phyloP scores from a whole-genome alignment of 2,329 filamentous ascomycete species.

The Delphinella strobiligena region DNA sequence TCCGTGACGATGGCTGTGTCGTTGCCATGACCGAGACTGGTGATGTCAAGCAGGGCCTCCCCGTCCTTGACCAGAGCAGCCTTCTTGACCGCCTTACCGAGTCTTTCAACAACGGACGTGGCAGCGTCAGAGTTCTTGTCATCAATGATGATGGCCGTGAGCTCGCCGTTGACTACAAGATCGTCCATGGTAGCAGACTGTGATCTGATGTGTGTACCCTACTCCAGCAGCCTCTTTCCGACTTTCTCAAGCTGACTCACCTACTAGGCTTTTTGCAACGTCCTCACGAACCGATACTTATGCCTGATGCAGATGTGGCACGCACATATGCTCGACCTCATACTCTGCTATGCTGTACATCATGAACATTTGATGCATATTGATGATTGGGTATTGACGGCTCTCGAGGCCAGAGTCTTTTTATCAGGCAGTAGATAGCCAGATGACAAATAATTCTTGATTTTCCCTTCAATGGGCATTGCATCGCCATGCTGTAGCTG shows the following conservation, averaged over 20 bases:
- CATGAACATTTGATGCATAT: no score
- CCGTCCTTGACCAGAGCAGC: slow-evolving; percentile 89
- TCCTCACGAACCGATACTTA: no score
- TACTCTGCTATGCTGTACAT: no score
- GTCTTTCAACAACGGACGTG: slow-evolving; percentile 82
- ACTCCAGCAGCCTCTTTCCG: neutral
- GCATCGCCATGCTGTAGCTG: no score
- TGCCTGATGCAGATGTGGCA: no score
- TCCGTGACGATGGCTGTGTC: slow-evolving; percentile 69
- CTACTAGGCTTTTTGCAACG: no score
- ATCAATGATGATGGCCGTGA: slow-evolving; percentile 88
- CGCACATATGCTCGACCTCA: no score
- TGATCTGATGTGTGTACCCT: slow-evolving; percentile 24
- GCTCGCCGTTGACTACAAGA: slow-evolving; percentile 98
- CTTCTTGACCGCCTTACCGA: slow-evolving; percentile 70
- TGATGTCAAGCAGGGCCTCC: slow-evolving; percentile 91
- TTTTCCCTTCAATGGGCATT: no score
- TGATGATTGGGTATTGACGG: no score
- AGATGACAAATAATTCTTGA: no score
- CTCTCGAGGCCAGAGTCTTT: no score
- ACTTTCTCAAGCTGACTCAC: neutral
- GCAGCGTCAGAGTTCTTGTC: slow-evolving; percentile 88
- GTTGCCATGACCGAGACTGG: slow-evolving; percentile 98
- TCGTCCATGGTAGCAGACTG: slow-evolving; percentile 68
- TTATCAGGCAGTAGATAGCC: no score